These are phyloP conservation scores for Abrus precatorius DNA, from an alignment of 306 rosid species.

Conservation along the genomic window DNA sequence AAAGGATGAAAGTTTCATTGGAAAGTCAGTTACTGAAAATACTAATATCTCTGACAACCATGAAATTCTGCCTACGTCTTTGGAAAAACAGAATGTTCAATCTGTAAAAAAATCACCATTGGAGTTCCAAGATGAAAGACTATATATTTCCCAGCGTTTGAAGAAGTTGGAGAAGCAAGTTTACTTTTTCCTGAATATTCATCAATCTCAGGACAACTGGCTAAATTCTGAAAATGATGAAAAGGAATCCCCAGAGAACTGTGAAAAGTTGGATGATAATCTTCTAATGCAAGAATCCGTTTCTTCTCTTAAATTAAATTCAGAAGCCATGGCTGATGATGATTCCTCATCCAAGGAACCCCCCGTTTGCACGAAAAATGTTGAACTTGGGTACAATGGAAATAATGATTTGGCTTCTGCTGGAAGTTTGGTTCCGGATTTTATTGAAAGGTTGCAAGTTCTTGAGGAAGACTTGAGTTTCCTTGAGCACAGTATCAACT, in stretches of 20 bases:
- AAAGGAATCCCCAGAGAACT: slow-evolving; percentile 44
- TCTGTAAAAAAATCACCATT: slow-evolving; percentile 47
- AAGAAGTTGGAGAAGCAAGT: slow-evolving; percentile 80
- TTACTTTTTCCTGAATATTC: slow-evolving; percentile 54
- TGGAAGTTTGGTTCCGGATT: slow-evolving; percentile 48
- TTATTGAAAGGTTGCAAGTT: slow-evolving; percentile 69
- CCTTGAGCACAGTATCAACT: slow-evolving; percentile 68
- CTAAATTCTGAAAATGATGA: slow-evolving; percentile 49
- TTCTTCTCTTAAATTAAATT: slow-evolving; percentile 45
- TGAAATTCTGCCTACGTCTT: slow-evolving; percentile 40
- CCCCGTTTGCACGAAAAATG: slow-evolving; percentile 47
- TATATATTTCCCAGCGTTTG: slow-evolving; percentile 61
- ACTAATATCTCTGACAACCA: slow-evolving; percentile 46
- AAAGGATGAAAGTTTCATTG: slow-evolving; percentile 44
- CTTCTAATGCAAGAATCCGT: slow-evolving; percentile 49
- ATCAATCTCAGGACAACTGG: slow-evolving; percentile 44
- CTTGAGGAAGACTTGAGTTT: slow-evolving; percentile 73
- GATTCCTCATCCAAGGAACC: slow-evolving; percentile 46
- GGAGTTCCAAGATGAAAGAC: slow-evolving; percentile 73
- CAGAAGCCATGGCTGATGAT: slow-evolving; percentile 34
- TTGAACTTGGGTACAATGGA: slow-evolving; percentile 47
- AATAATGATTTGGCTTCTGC: slow-evolving; percentile 54
- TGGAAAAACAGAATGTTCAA: slow-evolving; percentile 46
- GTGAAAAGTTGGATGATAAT: slow-evolving; percentile 41
- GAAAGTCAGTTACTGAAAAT: slow-evolving; percentile 49